phyloP scores from a whole-genome alignment of 306 rosid species.

The Prunus padus region DNA sequence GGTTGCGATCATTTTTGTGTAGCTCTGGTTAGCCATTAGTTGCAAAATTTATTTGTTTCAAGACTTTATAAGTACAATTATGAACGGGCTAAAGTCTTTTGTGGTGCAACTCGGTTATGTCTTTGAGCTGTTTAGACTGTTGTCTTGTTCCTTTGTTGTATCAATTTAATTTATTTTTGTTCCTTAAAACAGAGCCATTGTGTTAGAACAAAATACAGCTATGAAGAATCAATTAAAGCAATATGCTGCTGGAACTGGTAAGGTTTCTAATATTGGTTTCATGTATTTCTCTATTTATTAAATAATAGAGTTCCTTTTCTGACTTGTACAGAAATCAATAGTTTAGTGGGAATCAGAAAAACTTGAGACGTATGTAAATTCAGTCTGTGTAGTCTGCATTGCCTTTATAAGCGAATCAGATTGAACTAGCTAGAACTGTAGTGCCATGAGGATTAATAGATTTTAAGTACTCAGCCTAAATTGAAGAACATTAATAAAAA shows the following conservation, averaged over 20 bases:
- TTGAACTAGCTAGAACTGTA: background rate
- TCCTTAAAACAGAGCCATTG: constrained; percentile 71
- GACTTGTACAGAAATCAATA: background rate
- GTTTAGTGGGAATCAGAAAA: background rate
- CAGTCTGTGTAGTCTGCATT: background rate
- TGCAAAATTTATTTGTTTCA: background rate
- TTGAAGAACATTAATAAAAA: background rate
- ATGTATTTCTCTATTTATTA: background rate
- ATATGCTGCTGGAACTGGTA: constrained; percentile 74
- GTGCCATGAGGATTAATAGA: background rate
- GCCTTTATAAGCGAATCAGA: background rate
- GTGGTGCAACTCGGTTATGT: background rate
- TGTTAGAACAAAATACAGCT: constrained; percentile 80
- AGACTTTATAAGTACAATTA: background rate
- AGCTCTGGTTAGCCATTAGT: background rate
- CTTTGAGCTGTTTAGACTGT: constrained; percentile 18
- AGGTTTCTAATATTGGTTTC: constrained; percentile 16
- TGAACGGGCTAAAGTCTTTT: background rate
- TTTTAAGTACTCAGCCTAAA: background rate
- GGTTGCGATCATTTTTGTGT: background rate
- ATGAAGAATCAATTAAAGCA: constrained; percentile 67
- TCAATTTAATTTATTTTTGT: constrained; percentile 26
- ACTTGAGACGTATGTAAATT: background rate
- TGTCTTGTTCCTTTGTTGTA: background rate
- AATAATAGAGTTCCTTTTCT: background rate